Base-by-base conservation (phyloP, 176 grass and related monocot species). In the Oryza glaberrima region DNA sequence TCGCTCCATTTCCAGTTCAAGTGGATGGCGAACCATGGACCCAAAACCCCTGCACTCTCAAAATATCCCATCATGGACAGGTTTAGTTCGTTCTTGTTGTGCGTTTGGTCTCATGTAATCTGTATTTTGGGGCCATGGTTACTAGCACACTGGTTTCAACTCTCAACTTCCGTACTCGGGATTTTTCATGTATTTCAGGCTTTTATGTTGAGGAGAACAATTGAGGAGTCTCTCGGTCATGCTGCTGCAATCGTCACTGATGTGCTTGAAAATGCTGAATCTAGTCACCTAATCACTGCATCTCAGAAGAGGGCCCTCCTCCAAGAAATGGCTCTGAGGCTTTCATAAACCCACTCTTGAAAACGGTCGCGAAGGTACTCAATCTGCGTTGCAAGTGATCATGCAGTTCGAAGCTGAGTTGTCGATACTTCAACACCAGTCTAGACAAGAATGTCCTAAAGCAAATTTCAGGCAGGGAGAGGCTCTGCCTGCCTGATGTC, bases 11-110 rank as follows among this genome's bases (percentile, higher is more conserved):
- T 65, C 94, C 94, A 12, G 83, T 96, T 72, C 94, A 96, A 75
- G 88, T 96, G 22, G 94, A 96, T 17, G 94, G 94, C 4, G 94
- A 96, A 67, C 94, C 94, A 15, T 96, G 91, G 91, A 60, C 85
- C 58, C 91, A 96, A 77, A 75, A 84, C 17, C 87, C 94, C 19
- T 91, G 91, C 74, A 96, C 81, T 44, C 66, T 96, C 3, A 82
- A 83, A n/a, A 86, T 93, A 72, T 93, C 94, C 67, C 94, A 93
- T 79, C 94, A 96, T n/a, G 84, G 86, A 28, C 91, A 96, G 88
- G 94, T 96, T 36, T 9, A 60, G 48, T 40, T 23, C 52, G 1
- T 81, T 45, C 52, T 82, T 75, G 23, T 16, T 16, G 34, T 11
- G 11, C 22, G 52, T 61, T 43, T 75, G 34, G 7, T 34, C 8